Evolutionary conservation across 805 yeast species (phyloP).

Genomic region (Komagataella populi): DNA sequence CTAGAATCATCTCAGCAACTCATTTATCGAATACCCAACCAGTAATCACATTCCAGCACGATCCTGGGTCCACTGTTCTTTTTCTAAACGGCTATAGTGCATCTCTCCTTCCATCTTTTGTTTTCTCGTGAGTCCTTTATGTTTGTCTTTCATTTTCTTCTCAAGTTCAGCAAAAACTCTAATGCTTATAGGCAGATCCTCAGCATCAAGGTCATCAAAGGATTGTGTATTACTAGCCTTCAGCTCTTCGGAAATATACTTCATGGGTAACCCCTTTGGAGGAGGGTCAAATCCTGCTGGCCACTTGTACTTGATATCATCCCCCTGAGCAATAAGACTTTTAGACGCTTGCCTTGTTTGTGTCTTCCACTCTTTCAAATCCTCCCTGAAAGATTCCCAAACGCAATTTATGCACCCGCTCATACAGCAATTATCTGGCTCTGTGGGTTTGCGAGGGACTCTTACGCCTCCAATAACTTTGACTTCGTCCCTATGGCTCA

Average conservation of each 20-base stretch:
- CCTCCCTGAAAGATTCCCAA: conserved; percentile 89
- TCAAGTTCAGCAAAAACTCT: conserved; percentile 79
- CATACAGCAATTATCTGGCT: conserved; percentile 96
- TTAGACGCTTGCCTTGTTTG: conserved; percentile 44
- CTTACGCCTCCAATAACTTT: conserved; percentile 43
- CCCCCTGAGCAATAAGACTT: conserved; percentile 20
- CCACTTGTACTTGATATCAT: conserved; percentile 36
- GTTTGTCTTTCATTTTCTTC: conserved; percentile 36
- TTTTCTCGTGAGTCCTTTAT: not conserved
- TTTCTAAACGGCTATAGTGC: not conserved
- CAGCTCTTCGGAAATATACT: conserved; percentile 28
- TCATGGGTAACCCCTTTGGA: conserved; percentile 21
- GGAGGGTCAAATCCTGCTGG: conserved; percentile 55
- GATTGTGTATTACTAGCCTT: conserved; percentile 7
- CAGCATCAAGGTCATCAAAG: conserved; percentile 26
- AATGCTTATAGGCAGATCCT: conserved; percentile 61
- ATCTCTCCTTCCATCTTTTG: not conserved
- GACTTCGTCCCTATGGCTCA: conserved; percentile 18
- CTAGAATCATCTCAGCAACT: not conserved
- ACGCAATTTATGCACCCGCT: conserved; percentile 95
- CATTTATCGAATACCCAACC: not conserved
- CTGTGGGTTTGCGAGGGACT: conserved; percentile 76
- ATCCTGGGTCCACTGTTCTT: not conserved
- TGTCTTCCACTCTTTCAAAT: conserved; percentile 67
- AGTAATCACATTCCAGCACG: not conserved